These are phyloP conservation scores for Russula griseocarnosa DNA, from an alignment of 768 basidiomycete genomes.

Conservation along the genomic window DNA sequence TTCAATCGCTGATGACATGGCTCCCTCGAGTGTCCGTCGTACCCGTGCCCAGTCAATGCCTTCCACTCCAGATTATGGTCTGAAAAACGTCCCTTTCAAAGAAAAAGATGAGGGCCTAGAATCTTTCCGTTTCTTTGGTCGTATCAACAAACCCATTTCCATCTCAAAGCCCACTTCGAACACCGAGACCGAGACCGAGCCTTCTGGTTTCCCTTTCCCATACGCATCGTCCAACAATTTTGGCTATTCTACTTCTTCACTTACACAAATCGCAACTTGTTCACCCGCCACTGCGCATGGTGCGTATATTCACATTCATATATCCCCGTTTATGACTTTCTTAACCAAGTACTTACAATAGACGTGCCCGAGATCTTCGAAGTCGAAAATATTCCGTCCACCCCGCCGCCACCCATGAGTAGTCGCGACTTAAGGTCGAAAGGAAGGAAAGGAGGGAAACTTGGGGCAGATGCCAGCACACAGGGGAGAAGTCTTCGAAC, in stretches of 20 bases:
- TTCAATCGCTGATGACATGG: conserved; percentile 42
- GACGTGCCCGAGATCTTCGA: conserved; percentile 73
- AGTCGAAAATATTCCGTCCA: conserved; percentile 48
- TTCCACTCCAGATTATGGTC: conserved; percentile 47
- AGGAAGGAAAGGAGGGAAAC: no score
- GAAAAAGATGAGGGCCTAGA: conserved; percentile 56
- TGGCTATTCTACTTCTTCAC: conserved; percentile 28
- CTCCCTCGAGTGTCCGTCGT: conserved; percentile 32
- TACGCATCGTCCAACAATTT: conserved; percentile 28
- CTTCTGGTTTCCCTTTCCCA: conserved; percentile 29
- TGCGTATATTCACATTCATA: not conserved
- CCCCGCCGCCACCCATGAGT: conserved; percentile 38
- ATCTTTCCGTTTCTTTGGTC: conserved; percentile 58
- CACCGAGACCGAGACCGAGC: conserved; percentile 34
- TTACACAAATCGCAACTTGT: conserved; percentile 33
- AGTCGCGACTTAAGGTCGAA: no score
- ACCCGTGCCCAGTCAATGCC: conserved; percentile 56
- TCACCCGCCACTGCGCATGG: conserved; percentile 39
- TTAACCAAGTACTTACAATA: conserved; percentile 27
- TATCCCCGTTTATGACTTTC: not conserved
- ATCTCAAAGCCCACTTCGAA: conserved; percentile 45
- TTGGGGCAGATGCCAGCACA: not conserved
- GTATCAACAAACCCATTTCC: conserved; percentile 65
- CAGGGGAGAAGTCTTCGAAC: not conserved
- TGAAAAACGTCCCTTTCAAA: conserved; percentile 86